phyloP scores from a whole-genome alignment of 139 green algal genomes.

The Spirogloea muscicola region DNA sequence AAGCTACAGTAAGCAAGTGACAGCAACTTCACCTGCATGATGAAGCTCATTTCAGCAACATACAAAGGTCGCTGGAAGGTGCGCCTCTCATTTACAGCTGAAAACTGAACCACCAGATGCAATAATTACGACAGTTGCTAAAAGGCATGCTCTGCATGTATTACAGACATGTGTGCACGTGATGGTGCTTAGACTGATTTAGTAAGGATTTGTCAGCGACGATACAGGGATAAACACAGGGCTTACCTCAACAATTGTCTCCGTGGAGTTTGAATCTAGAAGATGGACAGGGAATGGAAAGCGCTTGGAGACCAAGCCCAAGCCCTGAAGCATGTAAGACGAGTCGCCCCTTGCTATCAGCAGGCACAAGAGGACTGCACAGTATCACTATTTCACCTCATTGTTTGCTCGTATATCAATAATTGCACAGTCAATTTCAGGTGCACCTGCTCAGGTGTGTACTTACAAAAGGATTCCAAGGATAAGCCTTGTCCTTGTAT shows the following conservation, averaged over 20 bases:
- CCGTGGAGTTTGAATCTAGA: too few species aligned
- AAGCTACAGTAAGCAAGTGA: not conserved
- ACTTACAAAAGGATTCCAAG: slow-evolving; percentile 14
- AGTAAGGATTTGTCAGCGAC: too few species aligned
- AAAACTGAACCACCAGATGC: slow-evolving; percentile 2
- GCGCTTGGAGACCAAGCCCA: not conserved
- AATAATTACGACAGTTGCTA: too few species aligned
- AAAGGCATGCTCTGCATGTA: too few species aligned
- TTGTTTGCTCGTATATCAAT: too few species aligned
- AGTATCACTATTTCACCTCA: not conserved
- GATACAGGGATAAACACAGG: not conserved
- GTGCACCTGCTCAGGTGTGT: too few species aligned
- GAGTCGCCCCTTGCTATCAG: not conserved
- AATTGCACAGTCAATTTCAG: too few species aligned
- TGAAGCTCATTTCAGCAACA: slow-evolving; percentile 17
- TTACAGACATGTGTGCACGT: too few species aligned
- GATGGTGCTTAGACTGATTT: too few species aligned
- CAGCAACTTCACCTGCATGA: slow-evolving; percentile 19
- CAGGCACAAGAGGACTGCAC: too few species aligned
- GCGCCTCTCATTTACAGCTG: not conserved
- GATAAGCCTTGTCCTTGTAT: slow-evolving; percentile 7
- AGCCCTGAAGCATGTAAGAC: slow-evolving; percentile 7
- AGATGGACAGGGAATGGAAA: not conserved
- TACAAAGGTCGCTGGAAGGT: slow-evolving; percentile 13
- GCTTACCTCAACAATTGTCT: not conserved